Conservation (phyloP, 768 basidiomycete species). For the Mrakia gelida region DNA sequence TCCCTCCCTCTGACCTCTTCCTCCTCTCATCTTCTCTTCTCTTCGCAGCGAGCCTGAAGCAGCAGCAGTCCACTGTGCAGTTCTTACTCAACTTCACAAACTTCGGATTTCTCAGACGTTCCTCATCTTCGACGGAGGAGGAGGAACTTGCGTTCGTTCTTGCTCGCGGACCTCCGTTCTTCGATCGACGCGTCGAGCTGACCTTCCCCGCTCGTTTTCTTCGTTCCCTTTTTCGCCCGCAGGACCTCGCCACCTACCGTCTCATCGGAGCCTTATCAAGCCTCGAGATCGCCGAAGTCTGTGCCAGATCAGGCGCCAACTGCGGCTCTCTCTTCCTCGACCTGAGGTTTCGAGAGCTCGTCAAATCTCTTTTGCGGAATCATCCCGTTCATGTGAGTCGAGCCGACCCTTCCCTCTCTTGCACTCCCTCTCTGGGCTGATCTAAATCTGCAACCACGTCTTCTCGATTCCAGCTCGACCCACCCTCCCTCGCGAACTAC, state of each 20-base stretch:
- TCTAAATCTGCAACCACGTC: not conserved
- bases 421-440: not conserved
- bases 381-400: constrained; percentile 55
- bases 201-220: constrained; percentile 24
- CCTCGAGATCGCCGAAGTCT: constrained; percentile 89
- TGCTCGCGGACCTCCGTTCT: not conserved
- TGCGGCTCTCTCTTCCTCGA: constrained; percentile 85
- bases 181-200: not conserved
- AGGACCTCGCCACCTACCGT: constrained; percentile 53
- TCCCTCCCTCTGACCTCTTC: not conserved
- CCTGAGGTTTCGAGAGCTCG: constrained; percentile 75
- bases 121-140: constrained; percentile 73
- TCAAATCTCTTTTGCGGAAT: constrained; percentile 63
- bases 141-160: not conserved
- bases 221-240: not conserved
- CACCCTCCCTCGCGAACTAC: constrained; percentile 69
- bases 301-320: constrained; percentile 78
- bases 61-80: constrained; percentile 84
- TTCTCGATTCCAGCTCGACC: constrained; percentile 59
- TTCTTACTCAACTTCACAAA: constrained; percentile 72
- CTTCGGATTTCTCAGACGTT: constrained; percentile 77
- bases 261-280: constrained; percentile 73
- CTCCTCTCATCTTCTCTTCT: not conserved
- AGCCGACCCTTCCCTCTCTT: not conserved
- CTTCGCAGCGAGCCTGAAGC: constrained; percentile 64